phyloP scores from a whole-genome alignment of 495 filamentous ascomycete genomes.

The Aspergillus steynii region DNA sequence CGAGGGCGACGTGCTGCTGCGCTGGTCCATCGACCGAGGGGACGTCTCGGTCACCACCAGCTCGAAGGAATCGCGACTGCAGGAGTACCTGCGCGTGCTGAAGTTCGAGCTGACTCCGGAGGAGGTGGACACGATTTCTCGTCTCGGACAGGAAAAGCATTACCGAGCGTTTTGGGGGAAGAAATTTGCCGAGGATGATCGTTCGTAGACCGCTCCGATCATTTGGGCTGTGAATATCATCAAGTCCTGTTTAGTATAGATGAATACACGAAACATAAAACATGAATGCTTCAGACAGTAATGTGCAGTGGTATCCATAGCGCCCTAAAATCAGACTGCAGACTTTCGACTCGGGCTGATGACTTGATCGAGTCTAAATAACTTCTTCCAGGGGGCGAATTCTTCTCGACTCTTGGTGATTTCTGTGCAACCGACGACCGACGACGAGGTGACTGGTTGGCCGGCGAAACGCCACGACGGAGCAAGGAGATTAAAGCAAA shows the following conservation, averaged over 20 bases:
- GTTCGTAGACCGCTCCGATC: slow-evolving; percentile 36
- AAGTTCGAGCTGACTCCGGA: slow-evolving; percentile 70
- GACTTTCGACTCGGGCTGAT: too few species aligned
- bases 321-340: too few species aligned
- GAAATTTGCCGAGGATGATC: slow-evolving; percentile 61
- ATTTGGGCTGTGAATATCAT: too few species aligned
- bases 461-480: neutral
- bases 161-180: slow-evolving; percentile 67
- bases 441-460: neutral
- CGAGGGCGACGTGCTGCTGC: slow-evolving; percentile 64
- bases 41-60: slow-evolving; percentile 78
- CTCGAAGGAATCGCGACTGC: slow-evolving; percentile 67
- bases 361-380: too few species aligned
- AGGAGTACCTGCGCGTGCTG: slow-evolving; percentile 59
- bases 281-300: too few species aligned
- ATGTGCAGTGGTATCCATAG: too few species aligned
- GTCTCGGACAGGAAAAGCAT: slow-evolving; percentile 64
- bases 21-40: slow-evolving; percentile 82
- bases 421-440: neutral
- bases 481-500: neutral
- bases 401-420: neutral
- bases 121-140: slow-evolving; percentile 68
- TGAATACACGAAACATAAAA: too few species aligned
- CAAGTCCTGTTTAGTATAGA: too few species aligned
- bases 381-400: too few species aligned